A percentile compares a stretch with the other conserved stretches of the same genome.
phyloP scores from a whole-genome alignment of 2,329 filamentous ascomycete species.

The Colletotrichum destructivum region DNA sequence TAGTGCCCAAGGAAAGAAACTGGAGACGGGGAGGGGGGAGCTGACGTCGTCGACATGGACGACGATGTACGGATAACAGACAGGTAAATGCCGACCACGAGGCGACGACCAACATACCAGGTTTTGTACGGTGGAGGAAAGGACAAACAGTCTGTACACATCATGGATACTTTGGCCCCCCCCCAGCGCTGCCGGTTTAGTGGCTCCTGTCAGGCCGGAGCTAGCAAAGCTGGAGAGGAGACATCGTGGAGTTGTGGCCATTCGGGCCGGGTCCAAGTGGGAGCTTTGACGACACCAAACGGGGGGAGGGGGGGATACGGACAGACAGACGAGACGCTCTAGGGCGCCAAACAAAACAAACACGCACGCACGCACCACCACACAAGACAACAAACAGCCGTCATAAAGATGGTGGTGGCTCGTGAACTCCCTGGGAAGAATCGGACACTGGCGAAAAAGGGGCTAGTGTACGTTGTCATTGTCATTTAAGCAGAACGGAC shows the following conservation, averaged over 20 bases:
- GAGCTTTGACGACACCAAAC: constrained; percentile 23
- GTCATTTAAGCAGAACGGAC: not conserved
- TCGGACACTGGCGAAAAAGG: not conserved
- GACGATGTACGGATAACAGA: not conserved
- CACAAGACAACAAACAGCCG: constrained; percentile 21
- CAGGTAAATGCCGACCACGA: not conserved
- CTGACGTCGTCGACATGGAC: constrained; percentile 18
- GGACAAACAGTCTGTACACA: too few species aligned
- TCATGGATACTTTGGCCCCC: not conserved
- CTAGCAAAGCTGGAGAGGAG: constrained; percentile 19
- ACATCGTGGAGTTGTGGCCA: constrained; percentile 10
- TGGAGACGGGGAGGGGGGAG: not conserved
- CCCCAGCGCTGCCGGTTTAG: constrained; percentile 14
- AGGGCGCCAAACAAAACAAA: constrained; percentile 11
- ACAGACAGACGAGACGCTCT: constrained; percentile 6
- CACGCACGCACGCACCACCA: constrained; percentile 5
- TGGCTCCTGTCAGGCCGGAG: constrained; percentile 20
- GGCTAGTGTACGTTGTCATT: constrained; percentile 4
- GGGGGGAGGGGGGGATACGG: not conserved
- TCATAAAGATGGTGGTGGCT: constrained; percentile 10
- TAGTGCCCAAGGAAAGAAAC: not conserved
- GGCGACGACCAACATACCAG: constrained; percentile 6
- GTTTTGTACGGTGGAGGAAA: not conserved
- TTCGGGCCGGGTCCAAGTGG: constrained; percentile 12
- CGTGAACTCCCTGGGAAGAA: not conserved